phyloP scores from a whole-genome alignment of 2,329 filamentous ascomycete genomes.

The Podosphaera leucotricha region DNA sequence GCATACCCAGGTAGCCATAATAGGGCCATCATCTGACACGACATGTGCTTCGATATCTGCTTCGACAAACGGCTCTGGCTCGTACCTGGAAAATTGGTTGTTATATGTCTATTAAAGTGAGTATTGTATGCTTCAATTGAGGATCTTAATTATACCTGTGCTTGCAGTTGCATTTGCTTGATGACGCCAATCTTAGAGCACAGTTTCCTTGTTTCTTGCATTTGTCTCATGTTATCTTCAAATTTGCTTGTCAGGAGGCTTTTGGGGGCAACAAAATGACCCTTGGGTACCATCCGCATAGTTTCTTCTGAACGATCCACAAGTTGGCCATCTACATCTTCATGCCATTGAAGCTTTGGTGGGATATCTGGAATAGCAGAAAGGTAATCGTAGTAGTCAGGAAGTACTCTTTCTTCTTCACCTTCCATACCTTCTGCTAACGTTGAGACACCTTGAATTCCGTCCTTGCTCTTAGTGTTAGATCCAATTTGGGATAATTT shows the following conservation, averaged over 20 bases:
- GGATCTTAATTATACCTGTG: slow-evolving; percentile 38
- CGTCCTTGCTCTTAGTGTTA: slow-evolving; percentile 22
- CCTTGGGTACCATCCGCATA: slow-evolving; percentile 50
- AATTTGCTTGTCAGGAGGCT: slow-evolving; percentile 57
- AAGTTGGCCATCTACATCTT: slow-evolving; percentile 71
- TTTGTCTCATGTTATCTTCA: slow-evolving; percentile 75
- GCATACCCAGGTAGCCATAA: slow-evolving; percentile 66
- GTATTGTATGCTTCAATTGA: slow-evolving; percentile 1
- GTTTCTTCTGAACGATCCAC: slow-evolving; percentile 75
- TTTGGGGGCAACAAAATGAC: slow-evolving; percentile 50
- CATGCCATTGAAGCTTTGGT: slow-evolving; percentile 59
- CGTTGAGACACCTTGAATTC: slow-evolving; percentile 37
- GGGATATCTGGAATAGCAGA: slow-evolving; percentile 69
- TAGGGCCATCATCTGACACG: slow-evolving; percentile 64
- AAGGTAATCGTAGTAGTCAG: slow-evolving; percentile 83
- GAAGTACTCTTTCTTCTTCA: slow-evolving; percentile 61
- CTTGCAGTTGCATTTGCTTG: slow-evolving; percentile 98
- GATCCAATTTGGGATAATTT: slow-evolving; percentile 20
- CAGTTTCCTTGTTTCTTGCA: slow-evolving; percentile 90
- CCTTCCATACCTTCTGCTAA: slow-evolving; percentile 80
- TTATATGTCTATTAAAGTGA: slow-evolving; percentile 49
- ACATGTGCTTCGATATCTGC: slow-evolving; percentile 74
- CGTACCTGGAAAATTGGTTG: slow-evolving; percentile 95
- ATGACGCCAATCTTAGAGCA: slow-evolving; percentile 93
- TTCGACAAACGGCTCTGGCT: slow-evolving; percentile 71